These are phyloP conservation scores for Microcyclosporella mali DNA, from an alignment of 2,329 filamentous ascomycete genomes.

Conservation along the genomic window DNA sequence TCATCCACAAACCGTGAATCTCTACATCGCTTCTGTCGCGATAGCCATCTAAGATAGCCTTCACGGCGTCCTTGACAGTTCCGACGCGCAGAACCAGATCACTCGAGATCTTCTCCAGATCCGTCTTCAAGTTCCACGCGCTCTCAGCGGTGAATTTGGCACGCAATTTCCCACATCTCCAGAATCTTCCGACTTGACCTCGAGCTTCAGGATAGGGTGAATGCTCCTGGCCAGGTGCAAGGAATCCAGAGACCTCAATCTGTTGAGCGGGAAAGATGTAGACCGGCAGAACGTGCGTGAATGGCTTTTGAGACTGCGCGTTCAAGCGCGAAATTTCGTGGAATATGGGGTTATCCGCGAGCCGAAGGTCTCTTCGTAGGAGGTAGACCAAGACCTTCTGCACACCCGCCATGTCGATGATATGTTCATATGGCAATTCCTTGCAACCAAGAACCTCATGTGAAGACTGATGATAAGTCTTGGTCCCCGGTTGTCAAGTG, in stretches of 20 bases:
- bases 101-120: constrained; percentile 54
- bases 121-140: constrained; percentile 64
- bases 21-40: constrained; percentile 33
- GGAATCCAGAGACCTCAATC: constrained; percentile 67
- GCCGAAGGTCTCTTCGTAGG: constrained; percentile 64
- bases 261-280: constrained; percentile 65
- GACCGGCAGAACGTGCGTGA: constrained; percentile 64
- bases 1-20: constrained; percentile 67
- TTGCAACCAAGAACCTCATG: no score
- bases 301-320: constrained; percentile 41
- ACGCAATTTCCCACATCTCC: constrained; percentile 67
- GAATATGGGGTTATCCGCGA: constrained; percentile 69
- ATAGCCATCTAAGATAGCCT: constrained; percentile 49
- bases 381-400: constrained; percentile 60
- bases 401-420: constrained; percentile 6
- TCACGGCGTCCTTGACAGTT: constrained; percentile 52
- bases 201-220: constrained; percentile 65
- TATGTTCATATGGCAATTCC: neutral
- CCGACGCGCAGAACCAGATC: constrained; percentile 61
- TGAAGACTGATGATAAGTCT: no score
- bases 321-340: constrained; percentile 47
- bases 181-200: constrained; percentile 60
- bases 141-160: constrained; percentile 66
- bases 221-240: constrained; percentile 43
- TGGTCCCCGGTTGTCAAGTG: no score